phyloP scores from a whole-genome alignment of 495 filamentous ascomycete genomes.

The Xylaria castorea region DNA sequence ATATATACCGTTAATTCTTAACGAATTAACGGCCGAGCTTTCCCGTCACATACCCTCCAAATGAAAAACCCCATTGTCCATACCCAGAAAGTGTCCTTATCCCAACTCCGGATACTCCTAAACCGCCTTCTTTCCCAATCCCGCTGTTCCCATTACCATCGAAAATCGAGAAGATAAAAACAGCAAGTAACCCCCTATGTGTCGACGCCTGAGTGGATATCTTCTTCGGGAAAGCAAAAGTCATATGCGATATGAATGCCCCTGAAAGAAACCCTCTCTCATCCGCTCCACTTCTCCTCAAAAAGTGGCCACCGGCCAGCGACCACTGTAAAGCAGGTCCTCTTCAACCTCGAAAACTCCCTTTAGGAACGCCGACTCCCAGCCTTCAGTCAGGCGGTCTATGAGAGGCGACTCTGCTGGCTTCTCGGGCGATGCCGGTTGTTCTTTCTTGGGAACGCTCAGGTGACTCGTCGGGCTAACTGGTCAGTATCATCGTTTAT shows the following conservation, averaged over 20 bases:
- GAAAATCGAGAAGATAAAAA: not conserved
- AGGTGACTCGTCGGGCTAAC: not conserved
- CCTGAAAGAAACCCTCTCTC: not conserved
- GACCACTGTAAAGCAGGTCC: conserved; percentile 1
- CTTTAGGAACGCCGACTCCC: conserved; percentile 3
- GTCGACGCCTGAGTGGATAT: not conserved
- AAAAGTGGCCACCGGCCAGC: conserved; percentile 14
- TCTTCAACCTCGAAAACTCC: conserved; percentile 12
- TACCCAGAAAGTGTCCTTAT: not conserved
- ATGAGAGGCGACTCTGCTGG: not conserved
- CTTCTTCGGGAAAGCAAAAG: not conserved
- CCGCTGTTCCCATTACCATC: not conserved
- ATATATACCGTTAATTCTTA: too few species aligned
- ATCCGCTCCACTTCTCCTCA: not conserved
- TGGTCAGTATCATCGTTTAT: not conserved
- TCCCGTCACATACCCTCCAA: not conserved
- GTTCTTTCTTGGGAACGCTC: not conserved
- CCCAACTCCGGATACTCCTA: not conserved
- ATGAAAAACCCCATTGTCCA: not conserved
- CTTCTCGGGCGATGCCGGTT: not conserved
- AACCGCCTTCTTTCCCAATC: not conserved
- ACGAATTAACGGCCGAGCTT: too few species aligned
- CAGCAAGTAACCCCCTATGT: not conserved
- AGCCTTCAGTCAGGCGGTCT: not conserved
- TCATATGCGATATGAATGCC: not conserved